phyloP scores from a whole-genome alignment of 2,329 filamentous ascomycete species.

The Botryotinia convoluta region DNA sequence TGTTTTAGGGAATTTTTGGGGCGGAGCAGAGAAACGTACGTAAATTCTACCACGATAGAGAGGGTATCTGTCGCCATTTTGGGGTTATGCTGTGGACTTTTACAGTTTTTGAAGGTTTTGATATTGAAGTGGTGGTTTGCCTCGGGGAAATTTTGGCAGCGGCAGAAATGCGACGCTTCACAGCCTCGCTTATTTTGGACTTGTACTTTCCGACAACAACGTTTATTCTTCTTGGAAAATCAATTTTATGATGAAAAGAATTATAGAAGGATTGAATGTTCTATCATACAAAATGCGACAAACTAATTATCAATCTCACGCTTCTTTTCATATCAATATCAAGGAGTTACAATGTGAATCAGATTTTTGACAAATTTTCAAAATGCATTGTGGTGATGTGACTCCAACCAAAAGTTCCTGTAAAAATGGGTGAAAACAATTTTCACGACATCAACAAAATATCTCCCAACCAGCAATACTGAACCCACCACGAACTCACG shows the following conservation, averaged over 20 bases:
- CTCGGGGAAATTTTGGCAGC: neutral
- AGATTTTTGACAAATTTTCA: neutral
- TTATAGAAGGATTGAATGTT: neutral
- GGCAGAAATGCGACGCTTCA: neutral
- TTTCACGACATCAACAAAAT: conserved; percentile 17
- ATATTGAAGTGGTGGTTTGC: neutral
- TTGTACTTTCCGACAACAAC: neutral
- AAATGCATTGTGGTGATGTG: neutral
- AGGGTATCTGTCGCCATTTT: conserved; percentile 42
- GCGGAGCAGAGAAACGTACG: conserved; percentile 28
- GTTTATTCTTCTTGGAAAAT: neutral
- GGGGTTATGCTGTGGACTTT: neutral
- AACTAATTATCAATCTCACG: neutral
- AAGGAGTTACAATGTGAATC: no score
- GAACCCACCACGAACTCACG: neutral
- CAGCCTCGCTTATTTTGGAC: conserved; percentile 12
- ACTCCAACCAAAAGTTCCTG: conserved; percentile 17
- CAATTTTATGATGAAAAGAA: neutral
- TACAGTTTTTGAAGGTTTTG: neutral
- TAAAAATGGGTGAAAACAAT: conserved; percentile 9
- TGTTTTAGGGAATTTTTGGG: neutral
- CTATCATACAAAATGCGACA: neutral
- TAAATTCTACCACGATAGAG: conserved; percentile 70
- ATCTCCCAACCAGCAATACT: neutral
- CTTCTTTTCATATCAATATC: neutral